phyloP scores from a whole-genome alignment of 192 early-diverging fungal genomes.

The Coemansia reversa region DNA sequence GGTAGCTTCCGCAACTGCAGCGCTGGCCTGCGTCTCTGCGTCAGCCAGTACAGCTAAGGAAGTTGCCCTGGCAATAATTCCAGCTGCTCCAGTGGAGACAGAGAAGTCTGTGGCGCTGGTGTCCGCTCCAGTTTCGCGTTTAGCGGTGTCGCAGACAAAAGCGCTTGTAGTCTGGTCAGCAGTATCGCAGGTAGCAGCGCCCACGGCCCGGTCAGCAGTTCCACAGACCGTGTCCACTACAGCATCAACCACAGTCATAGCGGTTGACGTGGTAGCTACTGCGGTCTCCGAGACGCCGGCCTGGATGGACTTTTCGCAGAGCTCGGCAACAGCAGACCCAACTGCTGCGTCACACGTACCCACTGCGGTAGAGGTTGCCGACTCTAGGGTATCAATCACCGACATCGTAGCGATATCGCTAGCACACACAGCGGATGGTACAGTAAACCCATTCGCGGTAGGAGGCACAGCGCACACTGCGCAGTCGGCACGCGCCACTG shows the following conservation, averaged over 20 bases:
- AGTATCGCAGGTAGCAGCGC: background rate
- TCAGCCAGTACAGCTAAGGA: background rate
- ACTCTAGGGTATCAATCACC: background rate
- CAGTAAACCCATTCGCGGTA: background rate
- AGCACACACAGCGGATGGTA: background rate
- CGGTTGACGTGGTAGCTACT: background rate
- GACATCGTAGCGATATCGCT: background rate
- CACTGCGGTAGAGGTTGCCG: background rate
- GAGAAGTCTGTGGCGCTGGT: background rate
- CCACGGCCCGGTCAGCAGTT: background rate
- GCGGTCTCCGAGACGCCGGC: conserved; percentile 4
- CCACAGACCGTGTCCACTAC: background rate
- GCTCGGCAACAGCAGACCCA: background rate
- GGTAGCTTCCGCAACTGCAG: background rate
- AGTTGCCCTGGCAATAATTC: background rate
- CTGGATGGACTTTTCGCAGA: conserved; percentile 1
- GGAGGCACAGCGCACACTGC: background rate
- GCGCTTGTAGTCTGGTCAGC: background rate
- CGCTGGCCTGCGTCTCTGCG: background rate
- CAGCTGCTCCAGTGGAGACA: background rate
- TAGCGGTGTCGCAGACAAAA: background rate
- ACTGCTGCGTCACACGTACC: background rate
- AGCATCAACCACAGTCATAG: background rate
- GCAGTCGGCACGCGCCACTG: background rate
- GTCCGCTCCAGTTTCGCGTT: background rate